Evolutionary conservation across 257 asterid species (phyloP).

Genomic region (Datura wrightii): DNA sequence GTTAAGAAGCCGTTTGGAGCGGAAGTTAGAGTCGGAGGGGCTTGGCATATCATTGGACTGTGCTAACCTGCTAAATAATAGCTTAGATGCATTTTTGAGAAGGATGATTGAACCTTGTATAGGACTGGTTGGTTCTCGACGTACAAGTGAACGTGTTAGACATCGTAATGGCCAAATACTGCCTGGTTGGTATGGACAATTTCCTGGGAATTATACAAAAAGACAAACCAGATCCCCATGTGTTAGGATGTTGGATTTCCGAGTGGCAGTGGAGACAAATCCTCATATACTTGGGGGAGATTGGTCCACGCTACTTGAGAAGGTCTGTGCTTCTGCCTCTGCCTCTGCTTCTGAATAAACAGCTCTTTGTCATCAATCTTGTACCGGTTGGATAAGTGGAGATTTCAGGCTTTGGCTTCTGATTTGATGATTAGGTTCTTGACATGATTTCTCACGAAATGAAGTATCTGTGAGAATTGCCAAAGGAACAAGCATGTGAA

Average conservation of each 20-base stretch:
- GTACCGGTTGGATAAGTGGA: background rate
- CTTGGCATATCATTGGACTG: conserved; percentile 69
- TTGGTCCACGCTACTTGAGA: conserved; percentile 81
- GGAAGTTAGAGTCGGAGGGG: conserved; percentile 70
- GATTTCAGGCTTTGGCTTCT: background rate
- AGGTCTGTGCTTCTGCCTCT: conserved; percentile 51
- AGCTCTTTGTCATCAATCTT: conserved; percentile 31
- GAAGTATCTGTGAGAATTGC: conserved; percentile 22
- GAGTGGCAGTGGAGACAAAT: conserved; percentile 78
- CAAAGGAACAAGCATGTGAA: conserved; percentile 42
- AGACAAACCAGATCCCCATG: conserved; percentile 30
- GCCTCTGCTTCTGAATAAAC: conserved; percentile 43
- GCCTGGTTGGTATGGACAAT: conserved; percentile 36
- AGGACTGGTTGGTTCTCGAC: conserved; percentile 52
- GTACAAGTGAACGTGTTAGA: conserved; percentile 33
- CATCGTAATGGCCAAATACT: conserved; percentile 33
- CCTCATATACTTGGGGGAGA: conserved; percentile 69
- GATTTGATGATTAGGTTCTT: conserved; percentile 24
- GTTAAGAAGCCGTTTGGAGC: conserved; percentile 59
- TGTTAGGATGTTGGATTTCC: conserved; percentile 64
- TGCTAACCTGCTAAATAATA: conserved; percentile 63
- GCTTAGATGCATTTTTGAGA: conserved; percentile 71
- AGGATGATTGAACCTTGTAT: conserved; percentile 71
- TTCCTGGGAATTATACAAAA: conserved; percentile 36
- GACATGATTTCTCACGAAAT: conserved; percentile 32